Evolutionary conservation across 2,329 filamentous ascomycete genomes (phyloP), one percentile per base, ranked within the genome.

Genomic region (Pseudogymnoascus verrucosus): DNA sequence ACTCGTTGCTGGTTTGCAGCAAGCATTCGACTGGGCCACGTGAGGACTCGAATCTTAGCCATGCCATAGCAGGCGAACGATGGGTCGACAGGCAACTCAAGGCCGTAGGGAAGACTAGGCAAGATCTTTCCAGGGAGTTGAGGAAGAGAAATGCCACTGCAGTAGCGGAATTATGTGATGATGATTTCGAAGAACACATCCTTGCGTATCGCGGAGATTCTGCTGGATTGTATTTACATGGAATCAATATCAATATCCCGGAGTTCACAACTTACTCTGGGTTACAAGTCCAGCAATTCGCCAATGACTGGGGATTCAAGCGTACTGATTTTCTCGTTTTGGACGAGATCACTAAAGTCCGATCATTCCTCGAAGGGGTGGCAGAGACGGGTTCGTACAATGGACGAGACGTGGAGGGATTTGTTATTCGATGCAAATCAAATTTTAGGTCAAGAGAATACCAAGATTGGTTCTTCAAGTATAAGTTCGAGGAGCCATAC

Each of bases 401-500:
- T 67, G 93, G 93, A 8, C 89, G 93, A 62, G 93, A 98, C 69
- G 93, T 96, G 0, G 95, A 99, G 76, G 95, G 95, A 3, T 99
- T 99, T 70, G 95, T 99, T 64, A 89, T 99, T 69, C 88, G 95
- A 63, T 98, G 95, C 82, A 90, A 86, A 78, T 78, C 81, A 14
- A 76, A 85, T 28, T 78, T 79, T 0, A 77, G 76, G 1, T 73
- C 74, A 12, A 75, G 74, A 1, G 82, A 84, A 0, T 95, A 87
- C 74, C 78, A 84, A n/a, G 93, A 99, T 74, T 99, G 95, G 95
- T 99, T 99, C 77, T 99, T 99, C 87, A 99, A 99, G 77, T 99
- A 93, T 84, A 99, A 99, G 78, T 99, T 99, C 65, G 95, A 99
- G 73, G 95, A 99, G 77, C 95, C 95, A 0, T 99, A 99, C 74